Base-by-base conservation (phyloP, 495 filamentous ascomycete species). In the Podospora fimiseda region DNA sequence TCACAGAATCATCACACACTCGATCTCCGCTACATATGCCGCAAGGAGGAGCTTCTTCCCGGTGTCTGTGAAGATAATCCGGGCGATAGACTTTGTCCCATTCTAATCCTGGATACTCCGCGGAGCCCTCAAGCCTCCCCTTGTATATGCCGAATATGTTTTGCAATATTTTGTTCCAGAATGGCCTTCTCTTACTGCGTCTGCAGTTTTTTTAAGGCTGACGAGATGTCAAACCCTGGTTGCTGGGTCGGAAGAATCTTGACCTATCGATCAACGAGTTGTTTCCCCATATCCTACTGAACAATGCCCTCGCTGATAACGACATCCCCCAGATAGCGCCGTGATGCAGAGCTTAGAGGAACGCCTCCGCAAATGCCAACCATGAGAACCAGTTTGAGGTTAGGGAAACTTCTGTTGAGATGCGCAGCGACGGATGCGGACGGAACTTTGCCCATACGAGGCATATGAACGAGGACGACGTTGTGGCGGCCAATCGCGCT, bases 281-380 rank as follows among this genome's bases (percentile, higher is more conserved):
- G 18, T 24, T 21, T 46, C 9, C 43, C 22, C 4, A 23, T 20
- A 22, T 21, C 21, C 11, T 14, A 46, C 18, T 33, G 27, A 5
- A 33, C 27, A 11, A 33, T 49, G 18, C 38, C 46, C 38, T 49
- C 15, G 46, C 21, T 49, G 18, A 49, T 5, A 11, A 49, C 30
- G 6, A 33, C 27, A 11, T 33, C 27, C 11, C 27, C 27, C 27
- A 19, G 14, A 5, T 5, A 5, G 39, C 14, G 14, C 39, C 6
- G 14, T n/a, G 7, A 5, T 6, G 7, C 39, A 6, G 39, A 5
- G 39, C 39, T 21, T 3, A 43, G 16, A 9, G 41, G 41, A 2
- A 21, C 41, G 16, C 41, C 41, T 14, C 41, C 41, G 15, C 41
- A 43, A 43, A 43, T 43, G 41, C 41, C 41, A 3, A 43, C 41